phyloP scores from a whole-genome alignment of 2,329 filamentous ascomycete genomes.

The Talaromyces sp. region DNA sequence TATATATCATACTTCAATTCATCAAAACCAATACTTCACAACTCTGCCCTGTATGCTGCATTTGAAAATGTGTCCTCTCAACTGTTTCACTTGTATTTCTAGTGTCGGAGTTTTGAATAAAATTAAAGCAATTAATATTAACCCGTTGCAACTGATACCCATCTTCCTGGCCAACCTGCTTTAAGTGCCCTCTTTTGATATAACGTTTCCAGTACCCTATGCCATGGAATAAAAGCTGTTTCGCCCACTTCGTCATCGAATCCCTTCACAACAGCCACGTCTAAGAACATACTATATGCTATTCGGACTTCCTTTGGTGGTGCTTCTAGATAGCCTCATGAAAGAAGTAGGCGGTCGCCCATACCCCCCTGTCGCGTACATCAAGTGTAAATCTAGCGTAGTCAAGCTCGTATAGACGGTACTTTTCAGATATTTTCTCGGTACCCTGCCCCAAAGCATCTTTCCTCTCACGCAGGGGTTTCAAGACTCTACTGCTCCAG shows the following conservation, averaged over 20 bases:
- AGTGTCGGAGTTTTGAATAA: neutral
- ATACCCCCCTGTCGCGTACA: neutral
- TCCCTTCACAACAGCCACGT: neutral
- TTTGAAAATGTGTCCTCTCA: neutral
- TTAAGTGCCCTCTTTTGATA: neutral
- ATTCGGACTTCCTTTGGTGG: neutral
- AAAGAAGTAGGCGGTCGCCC: neutral
- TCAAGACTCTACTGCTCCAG: no score
- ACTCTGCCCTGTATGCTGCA: neutral
- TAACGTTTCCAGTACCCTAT: neutral
- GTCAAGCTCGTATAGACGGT: no score
- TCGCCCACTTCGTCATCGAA: neutral
- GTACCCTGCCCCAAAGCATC: no score
- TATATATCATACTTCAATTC: neutral
- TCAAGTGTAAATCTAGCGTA: neutral
- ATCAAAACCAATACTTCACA: neutral
- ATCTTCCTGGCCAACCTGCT: neutral
- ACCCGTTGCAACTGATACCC: neutral
- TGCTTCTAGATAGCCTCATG: neutral
- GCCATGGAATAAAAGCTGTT: no score
- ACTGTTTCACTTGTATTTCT: neutral
- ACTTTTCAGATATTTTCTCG: no score
- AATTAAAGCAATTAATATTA: neutral
- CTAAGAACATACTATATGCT: neutral
- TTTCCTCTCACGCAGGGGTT: no score